Evolutionary conservation across 371 early-diverging fungal species (phyloP).

Genomic region (Conidiobolus coronatus): DNA sequence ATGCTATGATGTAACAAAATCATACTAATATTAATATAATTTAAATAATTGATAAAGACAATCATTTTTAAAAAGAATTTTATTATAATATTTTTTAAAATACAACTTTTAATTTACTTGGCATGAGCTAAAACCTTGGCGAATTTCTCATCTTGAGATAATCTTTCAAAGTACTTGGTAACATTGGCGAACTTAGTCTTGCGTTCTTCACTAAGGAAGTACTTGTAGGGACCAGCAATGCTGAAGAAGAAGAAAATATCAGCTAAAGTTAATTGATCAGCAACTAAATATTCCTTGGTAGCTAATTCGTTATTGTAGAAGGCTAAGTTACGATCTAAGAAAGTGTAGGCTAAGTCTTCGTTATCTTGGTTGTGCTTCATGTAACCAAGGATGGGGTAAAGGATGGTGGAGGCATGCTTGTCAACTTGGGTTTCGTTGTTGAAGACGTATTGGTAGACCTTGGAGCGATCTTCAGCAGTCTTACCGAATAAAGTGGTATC

Average conservation of each 20-base stretch:
- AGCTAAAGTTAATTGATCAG: slow-evolving; percentile 72
- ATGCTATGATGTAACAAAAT: too few relatives aligned
- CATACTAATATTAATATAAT: too few relatives aligned
- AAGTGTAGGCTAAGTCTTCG: slow-evolving; percentile 39
- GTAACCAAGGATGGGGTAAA: slow-evolving; percentile 43
- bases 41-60: too few relatives aligned
- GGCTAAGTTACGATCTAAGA: slow-evolving; percentile 28
- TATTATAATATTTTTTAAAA: too few relatives aligned
- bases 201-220: slow-evolving; percentile 30
- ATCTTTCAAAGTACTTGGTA: slow-evolving; percentile 23
- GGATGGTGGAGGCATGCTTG: slow-evolving; percentile 22
- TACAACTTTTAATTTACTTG: too few relatives aligned
- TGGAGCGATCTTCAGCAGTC: slow-evolving; percentile 39
- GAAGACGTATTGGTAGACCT: slow-evolving; percentile 54
- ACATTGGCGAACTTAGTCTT: slow-evolving; percentile 61
- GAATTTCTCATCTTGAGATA: neutral
- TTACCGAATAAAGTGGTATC: slow-evolving; percentile 34
- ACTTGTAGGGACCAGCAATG: slow-evolving; percentile 31
- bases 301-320: slow-evolving; percentile 49
- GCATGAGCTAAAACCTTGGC: too few relatives aligned
- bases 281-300: slow-evolving; percentile 73
- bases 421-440: slow-evolving; percentile 38
- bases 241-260: slow-evolving; percentile 49
- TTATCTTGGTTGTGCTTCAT: slow-evolving; percentile 36
- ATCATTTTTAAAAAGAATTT: too few relatives aligned